Conservation (phyloP, 2,329 filamentous ascomycete species). For the Ophiostoma quercus region DNA sequence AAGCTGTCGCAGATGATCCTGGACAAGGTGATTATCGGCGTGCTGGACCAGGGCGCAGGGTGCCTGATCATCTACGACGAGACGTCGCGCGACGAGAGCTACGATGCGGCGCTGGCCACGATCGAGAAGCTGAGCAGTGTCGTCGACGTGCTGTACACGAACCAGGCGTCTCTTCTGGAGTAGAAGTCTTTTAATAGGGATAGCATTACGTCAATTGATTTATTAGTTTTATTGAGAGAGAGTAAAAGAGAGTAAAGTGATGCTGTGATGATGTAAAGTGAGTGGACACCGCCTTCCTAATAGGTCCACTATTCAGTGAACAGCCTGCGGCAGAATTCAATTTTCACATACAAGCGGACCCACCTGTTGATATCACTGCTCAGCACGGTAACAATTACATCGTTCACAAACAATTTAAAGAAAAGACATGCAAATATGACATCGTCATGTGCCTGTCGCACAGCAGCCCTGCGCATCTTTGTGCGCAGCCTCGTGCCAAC, state of each 20-base stretch:
- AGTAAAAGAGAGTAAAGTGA: neutral
- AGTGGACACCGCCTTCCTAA: slow-evolving; percentile 3
- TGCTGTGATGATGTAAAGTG: neutral
- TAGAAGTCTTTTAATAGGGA: slow-evolving; percentile 36
- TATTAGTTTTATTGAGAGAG: neutral
- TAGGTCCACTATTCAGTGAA: neutral
- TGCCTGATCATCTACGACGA: slow-evolving; percentile 97
- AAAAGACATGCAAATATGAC: slow-evolving; percentile 19
- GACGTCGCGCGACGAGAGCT: slow-evolving; percentile 84
- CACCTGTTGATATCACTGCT: neutral
- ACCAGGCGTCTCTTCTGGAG: slow-evolving; percentile 93
- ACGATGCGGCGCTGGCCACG: slow-evolving; percentile 88
- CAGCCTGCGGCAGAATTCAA: slow-evolving; percentile 1
- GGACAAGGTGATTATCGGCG: slow-evolving; percentile 97
- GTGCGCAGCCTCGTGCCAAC: slow-evolving; percentile 23
- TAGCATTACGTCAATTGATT: neutral
- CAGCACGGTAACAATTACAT: neutral
- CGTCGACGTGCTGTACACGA: slow-evolving; percentile 94
- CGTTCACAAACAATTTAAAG: neutral
- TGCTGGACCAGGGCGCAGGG: slow-evolving; percentile 93
- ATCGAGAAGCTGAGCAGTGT: slow-evolving; percentile 97
- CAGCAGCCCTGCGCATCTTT: slow-evolving; percentile 25
- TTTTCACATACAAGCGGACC: slow-evolving; percentile 8
- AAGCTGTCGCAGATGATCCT: slow-evolving; percentile 99
- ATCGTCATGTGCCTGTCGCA: slow-evolving; percentile 25